Conservation (phyloP, 1,139 yeast species). For the Yamadazyma trypodendri region DNA sequence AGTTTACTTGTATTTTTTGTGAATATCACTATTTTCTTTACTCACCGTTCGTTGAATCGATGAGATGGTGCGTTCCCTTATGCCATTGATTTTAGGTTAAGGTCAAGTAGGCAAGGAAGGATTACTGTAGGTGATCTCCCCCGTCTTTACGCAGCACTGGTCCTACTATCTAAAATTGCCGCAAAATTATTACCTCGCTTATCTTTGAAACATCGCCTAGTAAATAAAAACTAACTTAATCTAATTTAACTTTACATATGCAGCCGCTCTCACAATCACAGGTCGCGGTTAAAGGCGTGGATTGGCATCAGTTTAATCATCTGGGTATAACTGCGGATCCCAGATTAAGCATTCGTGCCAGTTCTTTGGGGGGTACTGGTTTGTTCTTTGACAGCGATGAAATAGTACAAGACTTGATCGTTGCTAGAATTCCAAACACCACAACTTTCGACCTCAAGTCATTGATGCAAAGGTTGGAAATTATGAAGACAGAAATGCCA, state of each 20-base stretch:
- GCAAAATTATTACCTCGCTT: too few relatives aligned
- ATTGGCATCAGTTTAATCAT: conserved; percentile 14
- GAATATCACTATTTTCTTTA: too few relatives aligned
- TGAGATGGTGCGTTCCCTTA: too few relatives aligned
- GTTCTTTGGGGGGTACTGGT: conserved; percentile 37
- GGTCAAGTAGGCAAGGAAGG: too few relatives aligned
- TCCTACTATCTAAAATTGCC: too few relatives aligned
- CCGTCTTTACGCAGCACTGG: too few relatives aligned
- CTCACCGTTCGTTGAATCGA: too few relatives aligned
- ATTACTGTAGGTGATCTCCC: too few relatives aligned
- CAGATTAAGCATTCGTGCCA: conserved; percentile 20
- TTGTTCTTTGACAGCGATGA: conserved; percentile 20
- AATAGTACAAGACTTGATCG: conserved; percentile 18
- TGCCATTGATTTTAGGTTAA: too few relatives aligned
- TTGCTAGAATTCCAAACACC: conserved; percentile 36
- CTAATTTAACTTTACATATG: conserved; percentile 1
- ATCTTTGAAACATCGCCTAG: neutral
- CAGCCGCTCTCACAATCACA: conserved; percentile 6
- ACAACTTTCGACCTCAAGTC: conserved; percentile 28
- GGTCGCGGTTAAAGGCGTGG: conserved; percentile 19
- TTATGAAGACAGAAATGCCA: conserved; percentile 20
- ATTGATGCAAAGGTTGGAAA: conserved; percentile 27
- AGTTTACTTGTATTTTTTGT: too few relatives aligned
- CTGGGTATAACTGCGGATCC: conserved; percentile 16
- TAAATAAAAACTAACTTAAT: neutral